Percentiles rank a stretch among this genome's conserved stretches.
These are phyloP conservation scores for Lathyrus aphaca DNA, from an alignment of 306 rosid genomes.

Conservation along the genomic window DNA sequence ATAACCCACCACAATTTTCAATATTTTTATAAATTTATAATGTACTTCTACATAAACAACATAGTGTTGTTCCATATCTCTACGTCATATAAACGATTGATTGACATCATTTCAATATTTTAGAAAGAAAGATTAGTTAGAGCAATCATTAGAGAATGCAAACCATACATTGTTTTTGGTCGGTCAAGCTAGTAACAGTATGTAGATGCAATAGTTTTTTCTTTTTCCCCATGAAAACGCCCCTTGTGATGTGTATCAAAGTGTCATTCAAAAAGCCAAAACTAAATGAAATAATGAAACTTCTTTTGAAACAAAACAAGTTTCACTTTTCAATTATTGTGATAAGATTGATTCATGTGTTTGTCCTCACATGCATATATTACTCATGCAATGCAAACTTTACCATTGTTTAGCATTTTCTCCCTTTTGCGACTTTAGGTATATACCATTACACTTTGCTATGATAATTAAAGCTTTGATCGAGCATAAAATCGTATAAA, in stretches of 20 bases:
- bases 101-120: not conserved
- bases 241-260: conserved; percentile 18
- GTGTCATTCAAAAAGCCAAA: conserved; percentile 28
- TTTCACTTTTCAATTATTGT: conserved; percentile 29
- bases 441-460: not conserved
- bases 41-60: not conserved
- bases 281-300: conserved; percentile 12
- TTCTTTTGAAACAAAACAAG: conserved; percentile 26
- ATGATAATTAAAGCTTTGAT: not conserved
- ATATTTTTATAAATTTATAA: not conserved
- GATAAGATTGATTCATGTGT: conserved; percentile 26
- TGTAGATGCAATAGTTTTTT: conserved; percentile 26
- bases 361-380: conserved; percentile 26
- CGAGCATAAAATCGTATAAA: not conserved
- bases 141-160: conserved; percentile 6
- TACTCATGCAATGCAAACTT: not conserved
- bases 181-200: conserved; percentile 7
- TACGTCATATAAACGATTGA: conserved; percentile 12
- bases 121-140: not conserved
- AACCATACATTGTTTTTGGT: conserved; percentile 17
- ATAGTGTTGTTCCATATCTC: not conserved
- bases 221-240: conserved; percentile 30
- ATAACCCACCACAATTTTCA: no score
- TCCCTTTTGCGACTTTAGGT: not conserved
- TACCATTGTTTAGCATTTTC: not conserved